Base-by-base conservation (phyloP, 257 asterid species). In the Scutellaria baicalensis region DNA sequence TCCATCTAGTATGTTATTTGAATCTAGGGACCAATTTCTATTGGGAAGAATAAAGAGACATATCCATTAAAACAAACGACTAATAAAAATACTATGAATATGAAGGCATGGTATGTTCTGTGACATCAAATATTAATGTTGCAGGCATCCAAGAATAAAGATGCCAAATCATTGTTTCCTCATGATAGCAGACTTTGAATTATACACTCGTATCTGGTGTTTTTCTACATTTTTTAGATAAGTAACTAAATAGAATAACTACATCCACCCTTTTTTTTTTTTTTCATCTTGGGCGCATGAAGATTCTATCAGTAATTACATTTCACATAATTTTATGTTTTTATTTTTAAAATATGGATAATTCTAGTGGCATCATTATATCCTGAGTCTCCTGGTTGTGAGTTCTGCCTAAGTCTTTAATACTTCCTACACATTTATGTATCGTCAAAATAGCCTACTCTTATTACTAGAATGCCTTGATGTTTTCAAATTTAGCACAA, bases 1-100 rank as follows among this genome's bases (percentile, higher is more conserved):
- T 94, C 69, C 96, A 88, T 72, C 86, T 94, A 98, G 99, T 95
- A 92, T 84, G 68, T 60, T 66, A 73, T 69, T 42, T 71, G 74
- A 69, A 63, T 52, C 74, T 23, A 20, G 47, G 47, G 12, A 21
- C 69, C 45, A 47, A 9, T 45, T 36, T 65, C 9, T 43, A 57
- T 61, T 55, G 5, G 33, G 59, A 61, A 56, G 39, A 48, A 4
- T 38, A 5, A 42, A 59, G 45, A 49, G 40, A 38, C 66, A 35
- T 54, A 54, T 68, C 36, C 59, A 18, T 55, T 60, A 45, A 48
- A 65, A 66, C n/a, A 31, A 16, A 14, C 7, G 35, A 38, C 39
- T 21, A 12, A 16, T 20, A 36, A 68, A 11, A 10, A 8, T 42
- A 52, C 9, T 50, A 42, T 40, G 40, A 64, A 55, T 31, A 56